phyloP scores from a whole-genome alignment of 805 yeast species.

The Barnettozyma wickerhamii region DNA sequence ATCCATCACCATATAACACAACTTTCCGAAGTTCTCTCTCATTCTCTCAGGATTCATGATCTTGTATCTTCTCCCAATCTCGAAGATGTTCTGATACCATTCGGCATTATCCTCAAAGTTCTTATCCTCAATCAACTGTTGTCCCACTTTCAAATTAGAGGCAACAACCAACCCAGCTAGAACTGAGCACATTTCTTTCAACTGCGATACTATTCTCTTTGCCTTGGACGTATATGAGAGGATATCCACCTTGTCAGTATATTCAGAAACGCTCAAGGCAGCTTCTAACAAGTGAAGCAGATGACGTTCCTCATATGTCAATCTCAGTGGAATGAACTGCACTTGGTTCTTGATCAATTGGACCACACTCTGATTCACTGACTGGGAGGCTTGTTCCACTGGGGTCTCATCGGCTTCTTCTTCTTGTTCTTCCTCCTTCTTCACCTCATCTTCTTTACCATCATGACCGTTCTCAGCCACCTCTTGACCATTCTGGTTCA shows the following conservation, averaged over 20 bases:
- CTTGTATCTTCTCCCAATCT: constrained; percentile 76
- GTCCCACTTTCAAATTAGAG: constrained; percentile 67
- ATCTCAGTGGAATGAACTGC: constrained; percentile 62
- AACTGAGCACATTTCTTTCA: constrained; percentile 74
- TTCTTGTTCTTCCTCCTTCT: constrained; percentile 13
- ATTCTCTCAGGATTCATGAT: constrained; percentile 81
- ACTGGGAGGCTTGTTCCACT: neutral
- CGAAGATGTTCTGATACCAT: constrained; percentile 70
- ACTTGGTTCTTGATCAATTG: constrained; percentile 37
- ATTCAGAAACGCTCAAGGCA: constrained; percentile 73
- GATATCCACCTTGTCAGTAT: constrained; percentile 75
- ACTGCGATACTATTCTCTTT: constrained; percentile 65
- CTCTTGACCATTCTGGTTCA: constrained; percentile 22
- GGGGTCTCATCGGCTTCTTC: neutral
- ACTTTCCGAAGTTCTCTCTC: constrained; percentile 74
- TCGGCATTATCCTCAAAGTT: constrained; percentile 65
- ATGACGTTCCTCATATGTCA: constrained; percentile 66
- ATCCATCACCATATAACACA: constrained; percentile 84
- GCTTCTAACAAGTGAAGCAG: constrained; percentile 65
- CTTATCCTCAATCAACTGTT: constrained; percentile 56
- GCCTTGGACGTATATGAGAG: constrained; percentile 62
- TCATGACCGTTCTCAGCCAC: constrained; percentile 13
- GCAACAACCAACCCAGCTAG: constrained; percentile 77
- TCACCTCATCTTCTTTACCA: constrained; percentile 15
- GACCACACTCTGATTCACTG: constrained; percentile 11